Evolutionary conservation across 2,329 filamentous ascomycete genomes (phyloP), one percentile per base, ranked within the genome.

Genomic region (Ustilaginoidea virens): DNA sequence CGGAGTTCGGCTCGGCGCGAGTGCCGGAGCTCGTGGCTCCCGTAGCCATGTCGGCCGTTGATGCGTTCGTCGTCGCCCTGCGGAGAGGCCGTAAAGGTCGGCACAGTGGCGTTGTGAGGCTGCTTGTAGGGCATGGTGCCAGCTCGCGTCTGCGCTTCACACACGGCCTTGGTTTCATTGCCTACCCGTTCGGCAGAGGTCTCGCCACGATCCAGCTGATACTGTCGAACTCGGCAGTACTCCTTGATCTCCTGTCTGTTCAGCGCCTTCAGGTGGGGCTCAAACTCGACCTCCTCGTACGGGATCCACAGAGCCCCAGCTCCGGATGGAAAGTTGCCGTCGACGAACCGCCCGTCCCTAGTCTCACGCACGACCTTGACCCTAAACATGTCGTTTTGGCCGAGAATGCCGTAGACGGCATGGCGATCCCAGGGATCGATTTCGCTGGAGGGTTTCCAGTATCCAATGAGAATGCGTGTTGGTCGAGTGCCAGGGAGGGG

Each of bases 361-460:
- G 70, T 75, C 39, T 72, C 60, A 5, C 66, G 56, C 1, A 69
- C 61, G 0, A 76, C 55, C 44, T 75, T 75, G 30, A 74, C 68
- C 0, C 72, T 55, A 43, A 77, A 75, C 61, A 72, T 74, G 37
- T 74, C 69, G 31, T 73, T 73, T 12, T 62, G 61, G 1, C 69
- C 69, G 0, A 76, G 48, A 8, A 76, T 72, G 4, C 72, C 72
- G 30, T 67, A 70, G 0, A 75, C 68, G 0, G 70, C 72, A 39
- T 76, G 71, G 29, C 69, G 67, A 40, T 75, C 60, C 9, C 51
- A 49, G 2, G 53, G 43, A 3, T 60, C 47, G 0, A 43, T 23
- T 28, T 66, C 61, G 18, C 54, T 61, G 0, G 69, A 75, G 9
- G 61, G 58, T 30, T 54, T 58, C 72, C 72, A 77, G 41, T 61